These are phyloP conservation scores for Carpinus viminea DNA, from an alignment of 306 rosid genomes.

Conservation along the genomic window DNA sequence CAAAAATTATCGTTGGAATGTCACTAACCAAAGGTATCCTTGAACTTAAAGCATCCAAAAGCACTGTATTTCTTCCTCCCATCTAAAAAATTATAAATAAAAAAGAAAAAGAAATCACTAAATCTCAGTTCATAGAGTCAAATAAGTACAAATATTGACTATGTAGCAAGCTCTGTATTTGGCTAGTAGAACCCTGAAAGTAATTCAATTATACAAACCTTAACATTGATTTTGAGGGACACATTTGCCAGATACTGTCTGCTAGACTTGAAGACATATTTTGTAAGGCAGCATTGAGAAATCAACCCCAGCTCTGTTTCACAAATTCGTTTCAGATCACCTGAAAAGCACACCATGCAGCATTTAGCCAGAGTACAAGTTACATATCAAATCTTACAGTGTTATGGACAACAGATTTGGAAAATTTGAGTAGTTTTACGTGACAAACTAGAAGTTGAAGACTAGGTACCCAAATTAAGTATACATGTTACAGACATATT, in stretches of 20 bases:
- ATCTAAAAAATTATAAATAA: constrained; percentile 29
- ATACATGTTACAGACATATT: neutral
- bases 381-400: neutral
- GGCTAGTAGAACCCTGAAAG: constrained; percentile 9
- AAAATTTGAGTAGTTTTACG: neutral
- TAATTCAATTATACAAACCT: constrained; percentile 32
- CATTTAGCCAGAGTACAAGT: constrained; percentile 17
- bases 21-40: constrained; percentile 78
- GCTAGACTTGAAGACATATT: constrained; percentile 57
- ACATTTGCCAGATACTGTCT: constrained; percentile 72
- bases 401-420: constrained; percentile 5
- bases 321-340: constrained; percentile 72
- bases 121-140: neutral
- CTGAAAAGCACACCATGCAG: constrained; percentile 30
- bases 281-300: constrained; percentile 72
- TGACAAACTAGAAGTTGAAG: constrained; percentile 2
- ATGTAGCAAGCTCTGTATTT: constrained; percentile 2
- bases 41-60: constrained; percentile 69
- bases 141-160: neutral
- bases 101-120: constrained; percentile 10
- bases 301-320: constrained; percentile 69
- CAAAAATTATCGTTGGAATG: constrained; percentile 76
- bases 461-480: neutral
- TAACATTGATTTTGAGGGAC: constrained; percentile 66
- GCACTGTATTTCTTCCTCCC: constrained; percentile 87